Percentiles rank a stretch among this genome's conserved stretches.
These are phyloP conservation scores for Backusella parvicylindrica DNA, from an alignment of 192 early-diverging fungal genomes.

Conservation along the genomic window DNA sequence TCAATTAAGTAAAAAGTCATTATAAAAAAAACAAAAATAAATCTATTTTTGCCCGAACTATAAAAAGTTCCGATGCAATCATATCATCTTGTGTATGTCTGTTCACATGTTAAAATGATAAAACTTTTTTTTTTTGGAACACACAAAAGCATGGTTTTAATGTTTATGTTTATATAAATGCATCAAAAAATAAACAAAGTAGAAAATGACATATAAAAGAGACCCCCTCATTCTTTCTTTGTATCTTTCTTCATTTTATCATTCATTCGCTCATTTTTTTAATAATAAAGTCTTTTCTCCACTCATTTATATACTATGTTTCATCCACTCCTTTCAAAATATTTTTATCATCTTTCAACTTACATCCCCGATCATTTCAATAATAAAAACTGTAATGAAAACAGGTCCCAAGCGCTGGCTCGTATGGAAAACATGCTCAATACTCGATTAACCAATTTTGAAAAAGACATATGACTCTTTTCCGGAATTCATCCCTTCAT, in stretches of 20 bases:
- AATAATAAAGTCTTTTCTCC: neutral
- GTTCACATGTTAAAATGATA: neutral
- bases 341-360: neutral
- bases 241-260: neutral
- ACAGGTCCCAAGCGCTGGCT: neutral
- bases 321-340: constrained; percentile 1
- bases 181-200: neutral
- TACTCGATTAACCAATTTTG: neutral
- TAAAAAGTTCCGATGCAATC: neutral
- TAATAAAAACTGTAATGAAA: neutral
- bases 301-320: neutral
- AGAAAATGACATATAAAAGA: neutral
- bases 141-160: neutral
- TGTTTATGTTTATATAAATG: neutral
- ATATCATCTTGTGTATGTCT: neutral
- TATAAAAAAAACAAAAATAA: constrained; percentile 16
- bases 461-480: constrained; percentile 7
- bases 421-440: neutral
- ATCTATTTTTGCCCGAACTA: neutral
- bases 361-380: neutral
- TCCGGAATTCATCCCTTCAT: neutral
- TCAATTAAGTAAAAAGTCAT: constrained; percentile 29
- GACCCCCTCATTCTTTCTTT: neutral
- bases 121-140: neutral
- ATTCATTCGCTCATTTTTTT: neutral